phyloP scores from a whole-genome alignment of 164 flowering plant genomes.

The Protea cynaroides region DNA sequence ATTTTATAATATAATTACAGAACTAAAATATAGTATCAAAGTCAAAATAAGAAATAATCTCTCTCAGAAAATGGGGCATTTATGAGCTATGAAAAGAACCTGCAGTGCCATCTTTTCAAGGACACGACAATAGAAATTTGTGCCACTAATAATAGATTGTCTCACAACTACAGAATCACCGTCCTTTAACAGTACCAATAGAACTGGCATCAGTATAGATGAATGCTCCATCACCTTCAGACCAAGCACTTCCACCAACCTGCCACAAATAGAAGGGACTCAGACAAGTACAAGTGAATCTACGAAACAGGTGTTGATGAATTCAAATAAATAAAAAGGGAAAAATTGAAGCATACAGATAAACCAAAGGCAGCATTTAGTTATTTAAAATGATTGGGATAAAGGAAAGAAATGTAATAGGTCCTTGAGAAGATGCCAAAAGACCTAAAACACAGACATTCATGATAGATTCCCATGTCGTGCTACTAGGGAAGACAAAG shows the following conservation, averaged over 20 bases:
- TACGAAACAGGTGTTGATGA: background rate
- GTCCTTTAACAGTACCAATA: constrained; percentile 54
- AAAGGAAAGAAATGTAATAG: background rate
- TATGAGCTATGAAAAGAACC: constrained; percentile 34
- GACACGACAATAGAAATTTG: constrained; percentile 44
- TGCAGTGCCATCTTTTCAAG: constrained; percentile 70
- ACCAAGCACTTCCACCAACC: constrained; percentile 69
- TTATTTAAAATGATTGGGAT: no score
- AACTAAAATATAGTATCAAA: background rate
- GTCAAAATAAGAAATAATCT: background rate
- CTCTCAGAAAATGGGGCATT: no score
- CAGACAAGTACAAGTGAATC: no score
- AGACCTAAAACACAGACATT: no score
- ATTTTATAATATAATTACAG: background rate
- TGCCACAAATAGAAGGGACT: constrained; percentile 19
- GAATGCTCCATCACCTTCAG: constrained; percentile 56
- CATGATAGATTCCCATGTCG: no score
- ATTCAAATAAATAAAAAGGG: no score
- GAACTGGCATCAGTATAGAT: constrained; percentile 43
- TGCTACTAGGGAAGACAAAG: no score
- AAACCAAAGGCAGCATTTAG: no score
- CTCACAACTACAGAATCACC: constrained; percentile 45
- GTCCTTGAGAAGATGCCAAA: no score
- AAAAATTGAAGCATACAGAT: no score
- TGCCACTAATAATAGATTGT: constrained; percentile 62